Evolutionary conservation across 768 basidiomycete genomes (phyloP).

Genomic region (Pisolithus marmoratus): DNA sequence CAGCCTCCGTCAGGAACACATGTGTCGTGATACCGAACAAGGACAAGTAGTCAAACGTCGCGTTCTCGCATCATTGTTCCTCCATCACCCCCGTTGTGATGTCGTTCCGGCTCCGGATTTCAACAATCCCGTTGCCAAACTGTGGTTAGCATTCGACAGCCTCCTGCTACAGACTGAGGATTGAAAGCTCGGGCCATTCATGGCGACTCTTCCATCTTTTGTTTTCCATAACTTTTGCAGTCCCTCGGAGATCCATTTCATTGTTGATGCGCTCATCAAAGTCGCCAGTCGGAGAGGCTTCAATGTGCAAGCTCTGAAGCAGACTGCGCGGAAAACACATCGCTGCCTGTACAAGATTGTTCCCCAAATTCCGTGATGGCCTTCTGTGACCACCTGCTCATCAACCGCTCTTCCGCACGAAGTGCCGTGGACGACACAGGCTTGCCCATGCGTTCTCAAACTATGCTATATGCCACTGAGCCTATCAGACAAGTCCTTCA

Average conservation of each 20-base stretch:
- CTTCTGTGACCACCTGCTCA: slow-evolving; percentile 65
- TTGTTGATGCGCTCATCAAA: slow-evolving; percentile 76
- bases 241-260: slow-evolving; percentile 52
- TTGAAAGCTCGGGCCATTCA: slow-evolving; percentile 95
- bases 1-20: slow-evolving; percentile 40
- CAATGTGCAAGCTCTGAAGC: slow-evolving; percentile 89
- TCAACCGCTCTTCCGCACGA: not conserved
- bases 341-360: slow-evolving; percentile 86
- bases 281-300: slow-evolving; percentile 98
- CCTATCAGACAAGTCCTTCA: slow-evolving; percentile 14
- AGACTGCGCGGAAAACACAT: slow-evolving; percentile 87
- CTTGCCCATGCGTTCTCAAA: slow-evolving; percentile 16
- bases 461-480: slow-evolving; percentile 12
- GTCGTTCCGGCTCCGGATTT: slow-evolving; percentile 55
- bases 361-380: slow-evolving; percentile 87
- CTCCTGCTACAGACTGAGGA: slow-evolving; percentile 84
- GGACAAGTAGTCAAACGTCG: slow-evolving; percentile 47
- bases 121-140: slow-evolving; percentile 70
- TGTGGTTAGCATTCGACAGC: slow-evolving; percentile 80
- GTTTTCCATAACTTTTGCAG: slow-evolving; percentile 38
- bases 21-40: slow-evolving; percentile 12
- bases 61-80: slow-evolving; percentile 64
- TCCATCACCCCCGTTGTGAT: slow-evolving; percentile 78
- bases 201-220: slow-evolving; percentile 60
- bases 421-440: slow-evolving; percentile 10